These are phyloP conservation scores for Calonectria multiphialidica DNA, from an alignment of 2,329 filamentous ascomycete species.

Conservation along the genomic window DNA sequence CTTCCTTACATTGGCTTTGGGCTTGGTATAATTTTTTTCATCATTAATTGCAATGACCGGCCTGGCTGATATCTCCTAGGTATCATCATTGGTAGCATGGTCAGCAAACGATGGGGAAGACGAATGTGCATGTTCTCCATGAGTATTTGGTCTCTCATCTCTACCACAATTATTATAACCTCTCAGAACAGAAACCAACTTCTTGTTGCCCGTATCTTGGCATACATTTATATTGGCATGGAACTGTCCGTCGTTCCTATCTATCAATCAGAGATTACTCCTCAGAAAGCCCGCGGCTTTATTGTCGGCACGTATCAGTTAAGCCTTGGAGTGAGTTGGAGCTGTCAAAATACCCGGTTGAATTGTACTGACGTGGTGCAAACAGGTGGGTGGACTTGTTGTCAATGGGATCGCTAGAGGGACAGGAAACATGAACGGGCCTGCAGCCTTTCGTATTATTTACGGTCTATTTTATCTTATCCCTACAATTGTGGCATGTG, in stretches of 20 bases:
- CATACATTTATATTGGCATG: constrained; percentile 54
- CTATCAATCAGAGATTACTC: constrained; percentile 49
- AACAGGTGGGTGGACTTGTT: not conserved
- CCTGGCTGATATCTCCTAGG: not conserved
- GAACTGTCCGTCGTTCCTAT: constrained; percentile 52
- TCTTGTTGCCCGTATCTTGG: constrained; percentile 50
- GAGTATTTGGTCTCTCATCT: constrained; percentile 48
- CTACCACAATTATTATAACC: constrained; percentile 48
- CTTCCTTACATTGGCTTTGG: constrained; percentile 45
- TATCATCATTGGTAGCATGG: constrained; percentile 45
- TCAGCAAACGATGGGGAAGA: constrained; percentile 48
- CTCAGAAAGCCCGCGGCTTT: constrained; percentile 44
- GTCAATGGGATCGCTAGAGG: not conserved
- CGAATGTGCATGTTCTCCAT: constrained; percentile 51
- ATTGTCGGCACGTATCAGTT: constrained; percentile 39
- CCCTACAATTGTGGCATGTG: not conserved
- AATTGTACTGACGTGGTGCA: not conserved
- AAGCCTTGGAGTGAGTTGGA: not conserved
- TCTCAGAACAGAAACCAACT: constrained; percentile 46
- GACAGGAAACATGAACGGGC: not conserved
- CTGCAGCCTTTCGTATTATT: not conserved
- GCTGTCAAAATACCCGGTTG: not conserved
- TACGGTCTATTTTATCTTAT: not conserved
- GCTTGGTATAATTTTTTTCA: constrained; percentile 15
- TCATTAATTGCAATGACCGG: not conserved